Evolutionary conservation across 1,284 basidiomycete genomes (phyloP), one percentile per base, ranked within the genome.

Genomic region (Agaricales sp.): DNA sequence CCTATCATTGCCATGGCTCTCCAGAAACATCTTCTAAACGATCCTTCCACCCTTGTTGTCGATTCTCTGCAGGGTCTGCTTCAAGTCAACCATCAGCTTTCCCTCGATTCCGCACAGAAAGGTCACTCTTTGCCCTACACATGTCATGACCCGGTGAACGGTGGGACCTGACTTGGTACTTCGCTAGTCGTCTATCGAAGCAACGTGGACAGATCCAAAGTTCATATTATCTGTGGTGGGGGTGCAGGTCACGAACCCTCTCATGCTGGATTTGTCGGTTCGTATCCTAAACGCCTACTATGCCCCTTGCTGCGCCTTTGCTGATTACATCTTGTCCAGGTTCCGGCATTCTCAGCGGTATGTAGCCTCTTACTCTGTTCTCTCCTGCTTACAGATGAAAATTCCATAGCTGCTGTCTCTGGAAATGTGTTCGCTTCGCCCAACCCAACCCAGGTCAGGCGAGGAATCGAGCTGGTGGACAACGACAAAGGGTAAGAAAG

Each of bases 241-340:
- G 92, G 92, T 35, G 84, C 86, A 25, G 93, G 93, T 1, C 92
- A 95, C 63, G 92, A 95, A 60, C 92, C 92, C 20, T 78, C 90
- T 16, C 87, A 92, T 64, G 78, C 87, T 14, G 87, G 81, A 1
- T 92, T 87, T 57, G 86, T 89, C 23, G 86, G 85, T 84, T 52
- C 52, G 65, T 52, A 4, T 45, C 24, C 4, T 16, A 35, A 18
- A 30, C 23, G 13, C 12, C 19, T 22, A 24, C 13, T 3, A 44
- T 50, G 4, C 45, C 22, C 35, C 13, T 18, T 12, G 8, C 24
- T 4, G 50, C 52, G n/a, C 44, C 12, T 4, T 19, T n/a, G n/a
- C n/a, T n/a, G n/a, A n/a, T n/a, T n/a, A n/a, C 26, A 20, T 19
- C 18, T 26, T 1, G 48, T 26, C 2, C 66, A 77, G 89, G 92